phyloP scores from a whole-genome alignment of 1,284 basidiomycete genomes.

The Lentinus polychrous region DNA sequence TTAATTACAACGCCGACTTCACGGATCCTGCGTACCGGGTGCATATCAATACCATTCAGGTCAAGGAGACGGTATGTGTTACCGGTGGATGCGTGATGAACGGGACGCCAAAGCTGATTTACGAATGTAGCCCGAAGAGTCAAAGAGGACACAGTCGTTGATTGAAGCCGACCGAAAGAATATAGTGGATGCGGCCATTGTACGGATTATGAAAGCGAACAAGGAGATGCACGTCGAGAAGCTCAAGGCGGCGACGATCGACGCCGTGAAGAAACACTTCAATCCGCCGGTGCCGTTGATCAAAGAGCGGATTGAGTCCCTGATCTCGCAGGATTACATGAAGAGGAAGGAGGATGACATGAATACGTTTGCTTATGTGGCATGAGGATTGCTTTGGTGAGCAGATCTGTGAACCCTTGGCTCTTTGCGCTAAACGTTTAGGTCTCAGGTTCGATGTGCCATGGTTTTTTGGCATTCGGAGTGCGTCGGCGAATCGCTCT shows the following conservation, averaged over 20 bases:
- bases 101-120: not conserved
- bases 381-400: conserved; percentile 29
- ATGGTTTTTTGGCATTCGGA: no score
- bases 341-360: conserved; percentile 67
- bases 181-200: conserved; percentile 89
- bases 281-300: conserved; percentile 68
- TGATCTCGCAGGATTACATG: conserved; percentile 87
- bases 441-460: no score
- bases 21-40: conserved; percentile 76
- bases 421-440: no score
- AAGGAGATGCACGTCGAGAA: conserved; percentile 77
- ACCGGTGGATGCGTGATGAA: not conserved
- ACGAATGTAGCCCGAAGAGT: conserved; percentile 70
- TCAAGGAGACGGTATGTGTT: conserved; percentile 72
- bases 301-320: conserved; percentile 74
- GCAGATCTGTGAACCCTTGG: not conserved
- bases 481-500: no score
- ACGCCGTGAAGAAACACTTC: conserved; percentile 77
- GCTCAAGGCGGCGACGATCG: conserved; percentile 73
- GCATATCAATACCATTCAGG: conserved; percentile 95
- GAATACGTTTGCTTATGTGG: conserved; percentile 73
- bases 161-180: conserved; percentile 86
- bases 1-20: conserved; percentile 81
- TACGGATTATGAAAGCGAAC: conserved; percentile 89
- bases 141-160: conserved; percentile 72